Evolutionary conservation across 2,329 filamentous ascomycete genomes (phyloP), one percentile per base, ranked within the genome.

Genomic region (Colletotrichum aenigma): DNA sequence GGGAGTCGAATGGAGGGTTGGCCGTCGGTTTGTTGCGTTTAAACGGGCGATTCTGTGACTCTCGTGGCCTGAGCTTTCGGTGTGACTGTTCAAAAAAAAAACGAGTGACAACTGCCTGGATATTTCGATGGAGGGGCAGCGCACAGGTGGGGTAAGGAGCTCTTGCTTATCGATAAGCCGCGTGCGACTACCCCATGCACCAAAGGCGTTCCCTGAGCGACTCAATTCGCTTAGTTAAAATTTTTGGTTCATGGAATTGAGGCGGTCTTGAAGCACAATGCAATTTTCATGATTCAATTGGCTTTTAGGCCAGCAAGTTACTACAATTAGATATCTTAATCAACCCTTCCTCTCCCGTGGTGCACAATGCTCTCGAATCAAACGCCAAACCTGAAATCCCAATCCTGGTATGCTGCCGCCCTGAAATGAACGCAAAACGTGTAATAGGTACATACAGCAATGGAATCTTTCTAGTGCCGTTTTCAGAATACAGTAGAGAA

Each of bases 121-220:
- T 70, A 74, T 74, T 74, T 76, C 66, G 58, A 70, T 76, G 74
- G 70, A 66, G 74, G 74, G 74, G 70, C 70, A 69, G 61, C 26
- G 58, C 28, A 48, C 24, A 48, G 38, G 60, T 55, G 69, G 58
- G 66, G 52, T 52, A 60, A 36, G 18, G 36, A 68, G 64, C 55
- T 55, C 38, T 58, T 38, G 7, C 36, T 21, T 60, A 60, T 72
- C 70, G 64, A 72, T 72, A 72, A 60, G 62, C 30, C 61, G 24
- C 24, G 18, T 30, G 6, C 5, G 26, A 30, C 26, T 30, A 8
- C 18, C 13, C 28, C 64, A 55, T 21, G 15, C 4, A 28, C 15
- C 36, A 60, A 32, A 28, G 26, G 16, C 15, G 58, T n/a, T 61
- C 16, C 6, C 18, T 24, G 18, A 48, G n/a, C 34, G 30, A 61